Evolutionary conservation across 768 basidiomycete genomes (phyloP), one percentile per base, ranked within the genome.

Genomic region (Postia placenta): DNA sequence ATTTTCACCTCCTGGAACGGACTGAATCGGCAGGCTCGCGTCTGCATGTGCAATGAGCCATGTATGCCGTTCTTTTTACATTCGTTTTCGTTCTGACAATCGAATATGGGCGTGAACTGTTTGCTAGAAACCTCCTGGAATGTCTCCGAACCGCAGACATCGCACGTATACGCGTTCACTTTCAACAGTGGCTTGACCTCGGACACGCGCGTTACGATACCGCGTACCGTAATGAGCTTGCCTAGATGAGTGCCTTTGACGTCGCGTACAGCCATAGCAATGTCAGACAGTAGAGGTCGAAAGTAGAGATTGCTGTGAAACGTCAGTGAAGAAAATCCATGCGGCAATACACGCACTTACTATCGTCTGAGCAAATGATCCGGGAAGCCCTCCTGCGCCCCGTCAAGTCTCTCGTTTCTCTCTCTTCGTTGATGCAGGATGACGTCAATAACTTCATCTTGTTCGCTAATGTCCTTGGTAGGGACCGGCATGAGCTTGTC

Each of bases 1-100:
- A 99, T 94, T 68, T 95, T 95, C 52, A 96, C 81, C 67, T 99
- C 96, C 64, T 99, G 96, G 75, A 98, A 99, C 0, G 96, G 94
- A 59, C 85, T 89, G 67, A 99, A 99, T 47, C 94, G 82, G 68
- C 91, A 92, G 19, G 96, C 96, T 39, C 96, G 80, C 4, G 96
- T 99, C 68, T 98, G 96, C 95, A 98, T 97, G 62, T 96, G 92
- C 46, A 99, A 70, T 19, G 90, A 86, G 9, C 94, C 94, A n/a
- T 74, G 83, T 45, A 92, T 82, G 11, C 81, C 78, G 60, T 99
- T 93, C 68, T 82, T 85, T 65, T 79, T 77, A 67, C 96, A 99
- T 57, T 87, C 85, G 17, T 81, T 77, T 54, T 81, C 79, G 49
- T 93, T 95, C 62, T 87, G 81, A 64, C 96, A 99, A 60, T 95